Percentiles rank a stretch among this genome's conserved stretches.
These are phyloP conservation scores for Diversispora epigaea DNA, from an alignment of 192 early-diverging fungal species.

Conservation along the genomic window DNA sequence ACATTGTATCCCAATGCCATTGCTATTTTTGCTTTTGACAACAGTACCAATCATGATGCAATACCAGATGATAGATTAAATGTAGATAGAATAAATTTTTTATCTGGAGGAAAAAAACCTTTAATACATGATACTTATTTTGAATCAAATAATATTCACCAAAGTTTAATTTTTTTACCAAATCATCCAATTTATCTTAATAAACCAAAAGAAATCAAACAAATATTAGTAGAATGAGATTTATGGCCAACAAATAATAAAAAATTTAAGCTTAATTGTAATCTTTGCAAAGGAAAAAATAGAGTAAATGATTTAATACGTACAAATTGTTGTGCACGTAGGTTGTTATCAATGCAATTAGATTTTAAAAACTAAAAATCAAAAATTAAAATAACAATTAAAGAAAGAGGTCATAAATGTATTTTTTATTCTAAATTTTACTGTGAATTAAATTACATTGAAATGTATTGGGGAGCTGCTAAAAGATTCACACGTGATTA, in stretches of 20 bases:
- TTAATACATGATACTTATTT: too few species aligned
- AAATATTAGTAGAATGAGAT: slow-evolving; percentile 9
- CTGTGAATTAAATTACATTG: slow-evolving; percentile 31
- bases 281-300: too few species aligned
- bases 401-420: too few species aligned
- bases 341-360: slow-evolving; percentile 32
- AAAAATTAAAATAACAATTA: background rate
- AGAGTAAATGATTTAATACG: too few species aligned
- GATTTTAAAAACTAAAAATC: slow-evolving; percentile 35
- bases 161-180: too few species aligned
- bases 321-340: background rate
- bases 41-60: background rate
- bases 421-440: too few species aligned
- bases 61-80: slow-evolving; percentile 23
- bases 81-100: slow-evolving; percentile 20
- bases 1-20: background rate
- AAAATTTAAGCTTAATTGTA: slow-evolving; percentile 6
- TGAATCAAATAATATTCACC: too few species aligned
- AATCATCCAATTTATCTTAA: too few species aligned
- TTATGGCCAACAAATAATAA: slow-evolving; percentile 6
- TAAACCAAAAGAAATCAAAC: slow-evolving; percentile 6
- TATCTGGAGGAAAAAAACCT: too few species aligned
- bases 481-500: slow-evolving; percentile 32
- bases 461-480: slow-evolving; percentile 37
- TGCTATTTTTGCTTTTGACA: too few species aligned